Evolutionary conservation across 176 grass and related monocot species (phyloP).

Genomic region (Rhynchospora tenuis): DNA sequence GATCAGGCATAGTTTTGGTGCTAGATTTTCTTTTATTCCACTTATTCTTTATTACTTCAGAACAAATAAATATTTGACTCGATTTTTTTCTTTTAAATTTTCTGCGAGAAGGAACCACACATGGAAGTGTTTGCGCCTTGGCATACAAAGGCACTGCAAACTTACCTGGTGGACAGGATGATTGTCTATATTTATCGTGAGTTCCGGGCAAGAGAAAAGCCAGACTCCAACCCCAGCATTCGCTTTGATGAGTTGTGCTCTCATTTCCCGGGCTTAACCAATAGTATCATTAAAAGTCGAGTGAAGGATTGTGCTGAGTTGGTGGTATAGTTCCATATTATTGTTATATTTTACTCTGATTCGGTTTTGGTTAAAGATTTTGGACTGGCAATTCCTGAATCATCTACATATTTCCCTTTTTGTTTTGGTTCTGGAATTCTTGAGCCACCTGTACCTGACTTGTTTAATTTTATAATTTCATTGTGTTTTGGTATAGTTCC

Average conservation of each 20-base stretch:
- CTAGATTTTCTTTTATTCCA: neutral
- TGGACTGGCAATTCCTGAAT: neutral
- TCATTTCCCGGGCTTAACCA: conserved; percentile 64
- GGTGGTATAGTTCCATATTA: conserved; percentile 37
- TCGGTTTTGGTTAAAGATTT: neutral
- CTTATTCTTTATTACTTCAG: neutral
- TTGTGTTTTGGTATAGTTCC: neutral
- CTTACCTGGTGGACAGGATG: conserved; percentile 78
- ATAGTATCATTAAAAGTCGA: conserved; percentile 60
- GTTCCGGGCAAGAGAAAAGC: conserved; percentile 81
- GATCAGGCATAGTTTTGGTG: neutral
- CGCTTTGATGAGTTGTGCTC: conserved; percentile 70
- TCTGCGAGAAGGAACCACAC: conserved; percentile 72
- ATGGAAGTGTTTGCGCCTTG: conserved; percentile 78
- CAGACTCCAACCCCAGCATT: conserved; percentile 52
- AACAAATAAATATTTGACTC: neutral
- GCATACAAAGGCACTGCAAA: conserved; percentile 62
- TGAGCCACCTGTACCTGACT: neutral
- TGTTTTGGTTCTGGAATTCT: neutral
- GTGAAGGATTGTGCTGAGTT: conserved; percentile 91
- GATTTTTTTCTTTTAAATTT: conserved; percentile 12
- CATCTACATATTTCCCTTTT: neutral
- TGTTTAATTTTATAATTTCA: neutral
- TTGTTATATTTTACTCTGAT: neutral
- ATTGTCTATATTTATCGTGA: conserved; percentile 80